These are phyloP conservation scores for Pseudozyma pruni DNA, from an alignment of 1,284 basidiomycete species.

Conservation along the genomic window DNA sequence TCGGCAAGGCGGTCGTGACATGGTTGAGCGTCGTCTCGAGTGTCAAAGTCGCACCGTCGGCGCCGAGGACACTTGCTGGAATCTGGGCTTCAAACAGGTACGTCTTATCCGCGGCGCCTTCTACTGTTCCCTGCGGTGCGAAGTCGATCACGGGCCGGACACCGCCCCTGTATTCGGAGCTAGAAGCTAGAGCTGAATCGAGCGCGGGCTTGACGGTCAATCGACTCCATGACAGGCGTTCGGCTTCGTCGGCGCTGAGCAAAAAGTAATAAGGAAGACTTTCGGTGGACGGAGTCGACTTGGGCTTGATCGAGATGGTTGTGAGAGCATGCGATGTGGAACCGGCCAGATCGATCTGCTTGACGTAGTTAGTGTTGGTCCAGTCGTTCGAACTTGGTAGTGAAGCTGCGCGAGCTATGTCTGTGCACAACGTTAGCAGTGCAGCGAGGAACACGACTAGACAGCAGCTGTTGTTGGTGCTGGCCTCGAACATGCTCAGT, in stretches of 20 bases:
- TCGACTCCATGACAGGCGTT: slow-evolving; percentile 35
- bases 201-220: slow-evolving; percentile 27
- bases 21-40: slow-evolving; percentile 77
- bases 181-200: slow-evolving; percentile 18
- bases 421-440: not conserved
- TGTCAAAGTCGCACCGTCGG: slow-evolving; percentile 13
- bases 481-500: no score
- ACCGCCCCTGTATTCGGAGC: slow-evolving; percentile 12
- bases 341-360: slow-evolving; percentile 57
- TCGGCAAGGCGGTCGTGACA: slow-evolving; percentile 79
- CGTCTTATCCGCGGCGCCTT: slow-evolving; percentile 13
- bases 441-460: slow-evolving; percentile 8
- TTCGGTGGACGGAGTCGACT: slow-evolving; percentile 35
- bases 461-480: not conserved
- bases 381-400: slow-evolving; percentile 29
- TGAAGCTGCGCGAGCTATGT: slow-evolving; percentile 7
- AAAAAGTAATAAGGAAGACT: slow-evolving; percentile 43
- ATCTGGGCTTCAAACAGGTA: slow-evolving; percentile 21
- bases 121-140: slow-evolving; percentile 8
- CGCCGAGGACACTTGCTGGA: slow-evolving; percentile 11
- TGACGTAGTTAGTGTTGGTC: slow-evolving; percentile 45
- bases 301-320: slow-evolving; percentile 49
- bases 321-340: slow-evolving; percentile 42
- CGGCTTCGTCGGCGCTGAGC: slow-evolving; percentile 31
- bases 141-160: slow-evolving; percentile 21